phyloP scores from a whole-genome alignment of 2,329 filamentous ascomycete genomes.

The Pseudopyrenochaeta lycopersici region DNA sequence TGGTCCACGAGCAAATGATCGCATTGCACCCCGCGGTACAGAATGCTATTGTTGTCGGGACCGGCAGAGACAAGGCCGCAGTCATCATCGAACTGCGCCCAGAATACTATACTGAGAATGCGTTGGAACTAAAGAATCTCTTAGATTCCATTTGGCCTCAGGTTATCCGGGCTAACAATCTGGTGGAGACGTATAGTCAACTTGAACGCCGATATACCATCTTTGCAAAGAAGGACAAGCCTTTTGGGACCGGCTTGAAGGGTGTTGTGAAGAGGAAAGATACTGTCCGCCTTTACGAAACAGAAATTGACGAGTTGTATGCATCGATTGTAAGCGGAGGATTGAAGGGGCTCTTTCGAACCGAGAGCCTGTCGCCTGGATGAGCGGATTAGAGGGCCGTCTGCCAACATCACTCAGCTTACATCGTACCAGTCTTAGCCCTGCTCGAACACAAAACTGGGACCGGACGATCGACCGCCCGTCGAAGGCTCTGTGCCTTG shows the following conservation, averaged over 20 bases:
- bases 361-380: constrained; percentile 6
- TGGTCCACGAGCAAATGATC: constrained; percentile 32
- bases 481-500: too few relatives aligned
- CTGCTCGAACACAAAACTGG: too few relatives aligned
- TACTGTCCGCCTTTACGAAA: constrained; percentile 53
- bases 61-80: constrained; percentile 37
- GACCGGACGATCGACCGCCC: too few relatives aligned
- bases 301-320: constrained; percentile 61
- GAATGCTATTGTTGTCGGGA: constrained; percentile 45
- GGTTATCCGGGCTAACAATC: constrained; percentile 55
- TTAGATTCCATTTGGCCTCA: constrained; percentile 54
- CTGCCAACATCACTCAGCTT: too few relatives aligned
- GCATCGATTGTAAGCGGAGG: constrained; percentile 13
- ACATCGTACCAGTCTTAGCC: too few relatives aligned
- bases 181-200: constrained; percentile 53
- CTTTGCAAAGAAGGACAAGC: constrained; percentile 55
- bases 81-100: constrained; percentile 40
- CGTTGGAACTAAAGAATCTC: constrained; percentile 35
- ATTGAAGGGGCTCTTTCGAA: constrained; percentile 14
- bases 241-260: constrained; percentile 58
- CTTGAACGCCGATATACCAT: constrained; percentile 55
- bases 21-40: constrained; percentile 39
- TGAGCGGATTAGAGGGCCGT: too few relatives aligned
- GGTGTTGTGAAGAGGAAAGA: constrained; percentile 54
- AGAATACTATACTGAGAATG: constrained; percentile 27